Base-by-base conservation (phyloP, 2,329 filamentous ascomycete genomes). In the Aspergillus amoenus region DNA sequence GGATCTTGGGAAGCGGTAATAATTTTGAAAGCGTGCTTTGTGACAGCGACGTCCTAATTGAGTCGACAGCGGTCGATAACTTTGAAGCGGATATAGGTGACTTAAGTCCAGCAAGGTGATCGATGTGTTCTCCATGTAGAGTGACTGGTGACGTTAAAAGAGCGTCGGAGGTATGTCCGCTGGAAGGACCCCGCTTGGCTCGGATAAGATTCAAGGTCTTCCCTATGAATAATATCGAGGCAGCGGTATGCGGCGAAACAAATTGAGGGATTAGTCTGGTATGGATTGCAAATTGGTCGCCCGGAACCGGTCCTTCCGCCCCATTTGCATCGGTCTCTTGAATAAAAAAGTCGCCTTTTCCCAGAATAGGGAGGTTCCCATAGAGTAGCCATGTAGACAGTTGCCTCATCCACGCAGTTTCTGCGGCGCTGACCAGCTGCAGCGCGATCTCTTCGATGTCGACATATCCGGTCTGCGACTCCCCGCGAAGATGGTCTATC, bases 401-500 rank as follows among this genome's bases (percentile, higher is more conserved):
- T 69, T 96, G 92, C 72, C 91, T 90, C 68, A 97, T 78, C 94
- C 94, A 99, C 8, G 93, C 89, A 30, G 85, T 89, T 76, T 99
- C 93, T 0, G 92, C 93, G 21, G 91, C 80, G 13, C 80, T 83
- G n/a, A 91, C 83, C 37, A 97, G 78, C 57, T 88, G 85, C 61
- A 86, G 77, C 0, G 91, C 88, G 40, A 90, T 87, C 57, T 86
- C 84, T 69, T 93, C 91, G 55, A 99, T 86, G 68, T 97, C 92
- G 7, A 85, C 80, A 73, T 95, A 97, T 13, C 94, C 94, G 6
- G 93, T 97, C 71, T 91, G 89, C 54, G 91, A 80, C 74, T 93
- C 90, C 13, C 79, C 77, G 32, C 91, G 84, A 52, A 97, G 76
- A 57, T 84, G 84, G 70, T 97, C 84, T 63, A 97, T 93, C 42